Evolutionary conservation across 2,329 filamentous ascomycete genomes (phyloP).

Genomic region (Fusarium sp.): DNA sequence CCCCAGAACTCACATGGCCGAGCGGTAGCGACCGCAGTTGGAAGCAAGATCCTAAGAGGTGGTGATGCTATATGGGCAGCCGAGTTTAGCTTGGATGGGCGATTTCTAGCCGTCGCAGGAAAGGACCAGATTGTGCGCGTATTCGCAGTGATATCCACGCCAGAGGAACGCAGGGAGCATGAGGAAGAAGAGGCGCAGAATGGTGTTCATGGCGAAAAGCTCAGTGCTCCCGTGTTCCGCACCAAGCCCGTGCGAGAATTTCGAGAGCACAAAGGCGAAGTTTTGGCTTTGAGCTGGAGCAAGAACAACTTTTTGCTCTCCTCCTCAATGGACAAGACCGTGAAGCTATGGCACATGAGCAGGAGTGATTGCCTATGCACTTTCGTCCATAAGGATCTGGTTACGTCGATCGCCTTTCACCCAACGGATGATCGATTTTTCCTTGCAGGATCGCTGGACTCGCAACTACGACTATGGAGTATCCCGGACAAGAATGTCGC

Average conservation of each 20-base stretch:
- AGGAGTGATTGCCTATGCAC: slow-evolving; percentile 88
- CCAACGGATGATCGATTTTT: slow-evolving; percentile 97
- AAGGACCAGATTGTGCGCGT: slow-evolving; percentile 88
- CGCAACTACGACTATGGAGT: slow-evolving; percentile 90
- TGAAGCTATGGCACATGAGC: slow-evolving; percentile 92
- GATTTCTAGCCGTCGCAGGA: slow-evolving; percentile 90
- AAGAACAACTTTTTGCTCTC: slow-evolving; percentile 98
- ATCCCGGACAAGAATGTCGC: slow-evolving; percentile 97
- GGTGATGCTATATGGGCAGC: slow-evolving; percentile 88
- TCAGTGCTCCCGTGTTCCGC: slow-evolving; percentile 92
- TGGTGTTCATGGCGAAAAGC: slow-evolving; percentile 64
- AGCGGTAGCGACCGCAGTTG: slow-evolving; percentile 54
- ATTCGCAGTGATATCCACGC: slow-evolving; percentile 87
- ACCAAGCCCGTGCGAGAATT: slow-evolving; percentile 84
- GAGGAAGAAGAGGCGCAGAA: slow-evolving; percentile 70
- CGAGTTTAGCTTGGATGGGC: slow-evolving; percentile 93
- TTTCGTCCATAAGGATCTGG: slow-evolving; percentile 95
- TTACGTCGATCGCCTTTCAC: slow-evolving; percentile 95
- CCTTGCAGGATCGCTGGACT: slow-evolving; percentile 90
- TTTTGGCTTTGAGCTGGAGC: slow-evolving; percentile 96
- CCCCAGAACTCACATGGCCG: slow-evolving; percentile 49
- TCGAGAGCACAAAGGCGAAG: slow-evolving; percentile 83
- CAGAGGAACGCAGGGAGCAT: slow-evolving; percentile 80
- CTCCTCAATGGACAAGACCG: slow-evolving; percentile 98
- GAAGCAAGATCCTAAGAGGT: slow-evolving; percentile 58